Evolutionary conservation across 2,329 filamentous ascomycete genomes (phyloP).

Genomic region (Trichophyton equinum): DNA sequence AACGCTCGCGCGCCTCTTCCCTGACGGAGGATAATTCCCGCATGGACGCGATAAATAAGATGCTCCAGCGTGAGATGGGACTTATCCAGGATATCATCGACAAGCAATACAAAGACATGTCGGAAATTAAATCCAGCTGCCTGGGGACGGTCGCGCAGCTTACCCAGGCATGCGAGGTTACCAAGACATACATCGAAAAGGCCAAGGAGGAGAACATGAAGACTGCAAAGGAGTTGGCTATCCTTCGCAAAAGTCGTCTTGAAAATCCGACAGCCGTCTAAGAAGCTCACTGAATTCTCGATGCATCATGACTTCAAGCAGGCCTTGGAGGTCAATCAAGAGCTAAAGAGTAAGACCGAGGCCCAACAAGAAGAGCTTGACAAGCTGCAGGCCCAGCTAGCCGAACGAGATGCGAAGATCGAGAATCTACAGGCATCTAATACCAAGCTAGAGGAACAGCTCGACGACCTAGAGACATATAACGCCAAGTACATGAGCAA

Average conservation of each 20-base stretch:
- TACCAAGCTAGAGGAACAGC: not conserved
- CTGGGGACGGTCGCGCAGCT: not conserved
- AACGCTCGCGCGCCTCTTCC: not conserved
- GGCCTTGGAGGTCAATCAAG: not conserved
- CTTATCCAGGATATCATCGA: constrained; percentile 3
- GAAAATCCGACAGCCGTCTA: not conserved
- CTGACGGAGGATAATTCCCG: not conserved
- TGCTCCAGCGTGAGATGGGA: not conserved
- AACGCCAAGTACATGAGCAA: not conserved
- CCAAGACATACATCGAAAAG: not conserved
- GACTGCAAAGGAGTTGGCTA: not conserved
- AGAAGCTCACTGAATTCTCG: not conserved
- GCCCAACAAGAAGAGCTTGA: not conserved
- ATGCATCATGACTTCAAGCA: constrained; percentile 1
- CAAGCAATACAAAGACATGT: not conserved
- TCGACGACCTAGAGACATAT: not conserved
- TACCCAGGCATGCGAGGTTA: not conserved
- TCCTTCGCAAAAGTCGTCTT: constrained; percentile 1
- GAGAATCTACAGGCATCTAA: not conserved
- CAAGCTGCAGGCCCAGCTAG: not conserved
- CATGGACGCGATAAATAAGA: not conserved
- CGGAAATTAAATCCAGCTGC: not conserved
- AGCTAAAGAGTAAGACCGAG: not conserved
- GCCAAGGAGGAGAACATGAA: constrained; percentile 2
- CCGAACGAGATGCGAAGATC: not conserved